These are phyloP conservation scores for Neurospora sp. DNA, from an alignment of 495 filamentous ascomycete species.

Conservation along the genomic window DNA sequence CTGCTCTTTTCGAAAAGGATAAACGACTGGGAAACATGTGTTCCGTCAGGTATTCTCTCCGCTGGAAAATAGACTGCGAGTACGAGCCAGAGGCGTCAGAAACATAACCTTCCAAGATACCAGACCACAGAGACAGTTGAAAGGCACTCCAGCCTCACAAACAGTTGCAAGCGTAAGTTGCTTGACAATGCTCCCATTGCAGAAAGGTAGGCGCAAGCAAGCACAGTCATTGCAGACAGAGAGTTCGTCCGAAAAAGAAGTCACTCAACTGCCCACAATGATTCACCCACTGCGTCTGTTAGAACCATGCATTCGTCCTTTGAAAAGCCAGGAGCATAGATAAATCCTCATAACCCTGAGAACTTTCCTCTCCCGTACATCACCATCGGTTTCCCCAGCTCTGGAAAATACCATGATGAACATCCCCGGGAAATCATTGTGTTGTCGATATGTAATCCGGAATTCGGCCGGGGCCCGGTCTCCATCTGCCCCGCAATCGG, in stretches of 20 bases:
- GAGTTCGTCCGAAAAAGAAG: neutral
- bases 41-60: neutral
- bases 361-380: neutral
- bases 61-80: neutral
- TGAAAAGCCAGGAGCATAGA: neutral
- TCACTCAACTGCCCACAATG: neutral
- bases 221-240: neutral
- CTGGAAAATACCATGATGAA: neutral
- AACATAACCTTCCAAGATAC: no score
- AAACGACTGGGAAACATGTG: no score
- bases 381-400: neutral
- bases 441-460: neutral
- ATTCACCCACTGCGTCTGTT: neutral
- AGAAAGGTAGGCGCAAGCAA: neutral
- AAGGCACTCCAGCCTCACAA: neutral
- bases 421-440: neutral
- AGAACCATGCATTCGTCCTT: neutral
- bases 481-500: neutral
- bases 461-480: neutral
- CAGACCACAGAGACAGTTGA: neutral
- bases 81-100: neutral
- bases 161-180: neutral
- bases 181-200: neutral
- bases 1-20: no score
- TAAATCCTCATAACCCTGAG: no score